Evolutionary conservation across 2,329 filamentous ascomycete species (phyloP), one percentile per base, ranked within the genome.

Genomic region (Aciculosporium take): DNA sequence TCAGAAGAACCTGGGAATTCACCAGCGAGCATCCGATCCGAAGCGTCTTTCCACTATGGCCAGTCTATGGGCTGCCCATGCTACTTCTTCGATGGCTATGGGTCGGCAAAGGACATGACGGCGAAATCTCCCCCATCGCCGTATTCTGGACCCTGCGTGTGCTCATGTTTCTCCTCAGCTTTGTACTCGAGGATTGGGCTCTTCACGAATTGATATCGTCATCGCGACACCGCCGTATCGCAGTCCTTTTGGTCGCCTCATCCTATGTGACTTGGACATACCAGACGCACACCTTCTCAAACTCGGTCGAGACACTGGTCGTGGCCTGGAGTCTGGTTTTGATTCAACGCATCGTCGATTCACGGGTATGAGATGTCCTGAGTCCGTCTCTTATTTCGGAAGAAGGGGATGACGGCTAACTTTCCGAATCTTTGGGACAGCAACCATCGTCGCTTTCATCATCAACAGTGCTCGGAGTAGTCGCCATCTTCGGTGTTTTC

Each of bases 221-320:
- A 30, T 78, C 78, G 47, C 79, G 79, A 45, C 69, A 76, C 53
- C 79, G 86, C 48, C 76, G 76, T 51, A 68, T 81, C 42, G 85
- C 87, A 8, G 75, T 93, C 34, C 69, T 93, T 35, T 71, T 98
- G 43, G 83, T 95, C 46, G 87, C 89, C 35, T 96, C 89, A 23
- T 95, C 87, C 21, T 98, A 96, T 63, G 89, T 95, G 51, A 98
- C 91, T 37, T 98, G 91, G 89, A 95, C 89, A 34, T 94, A 89
- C 64, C 91, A 98, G 64, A 91, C 86, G 15, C 91, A 98, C 63
- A 96, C 91, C 10, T 96, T 98, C 61, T 96, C 89, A 48, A 98
- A 98, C 64, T 93, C 89, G 46, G 74, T 96, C 50, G 91, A 98
- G 66, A 96, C 91, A 3, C 68, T 98, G 51, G 73, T 89, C 39